Base-by-base conservation (phyloP, 1,284 basidiomycete species). In the Xanthoconium separans region DNA sequence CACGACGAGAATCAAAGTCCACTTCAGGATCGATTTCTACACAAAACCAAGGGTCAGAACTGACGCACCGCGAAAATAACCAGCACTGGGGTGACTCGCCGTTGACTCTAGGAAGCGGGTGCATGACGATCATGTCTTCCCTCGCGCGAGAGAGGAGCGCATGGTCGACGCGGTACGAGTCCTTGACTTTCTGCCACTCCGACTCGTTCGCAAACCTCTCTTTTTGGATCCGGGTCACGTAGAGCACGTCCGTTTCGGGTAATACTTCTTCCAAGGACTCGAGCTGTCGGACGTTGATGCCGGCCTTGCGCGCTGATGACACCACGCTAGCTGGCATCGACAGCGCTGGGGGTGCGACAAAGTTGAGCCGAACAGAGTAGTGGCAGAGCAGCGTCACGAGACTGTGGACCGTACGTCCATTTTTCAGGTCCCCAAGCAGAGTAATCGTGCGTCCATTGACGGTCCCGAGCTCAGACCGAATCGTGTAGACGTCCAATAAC, bases 41-140 rank as follows among this genome's bases (percentile, higher is more conserved):
- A 49, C 6, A 15, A 15, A 36, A n/a, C 30, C 30, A 27, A 15
- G 22, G 8, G 43, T 64, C 29, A 63, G 53, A 41, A 39, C 37
- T 6, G 12, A 6, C 31, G 30, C 27, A 24, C 41, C 2, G 6
- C 13, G 1, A 31, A 47, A 31, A 24, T 24, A 36, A 16, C n/a
- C n/a, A n/a, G 50, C 16, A 8, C 24, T 7, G 24, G 6, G 34
- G 29, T 27, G 47, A 73, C 83, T 61, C 58, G 86, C 89, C 93
- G 67, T 95, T 95, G 46, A 95, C 84, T 64, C 97, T 77, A 18
- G 97, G 97, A 44, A 99, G 77, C 16, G 97, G 97, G 75, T 99
- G 97, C 91, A 99, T 95, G 59, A 99, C 95, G 59, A 98, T 98
- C 83, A 96, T 94, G 53, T 93, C 91, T 61, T 94, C 89, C 78